These are phyloP conservation scores for Testicularia cyperi DNA, from an alignment of 1,284 basidiomycete genomes.

Conservation along the genomic window DNA sequence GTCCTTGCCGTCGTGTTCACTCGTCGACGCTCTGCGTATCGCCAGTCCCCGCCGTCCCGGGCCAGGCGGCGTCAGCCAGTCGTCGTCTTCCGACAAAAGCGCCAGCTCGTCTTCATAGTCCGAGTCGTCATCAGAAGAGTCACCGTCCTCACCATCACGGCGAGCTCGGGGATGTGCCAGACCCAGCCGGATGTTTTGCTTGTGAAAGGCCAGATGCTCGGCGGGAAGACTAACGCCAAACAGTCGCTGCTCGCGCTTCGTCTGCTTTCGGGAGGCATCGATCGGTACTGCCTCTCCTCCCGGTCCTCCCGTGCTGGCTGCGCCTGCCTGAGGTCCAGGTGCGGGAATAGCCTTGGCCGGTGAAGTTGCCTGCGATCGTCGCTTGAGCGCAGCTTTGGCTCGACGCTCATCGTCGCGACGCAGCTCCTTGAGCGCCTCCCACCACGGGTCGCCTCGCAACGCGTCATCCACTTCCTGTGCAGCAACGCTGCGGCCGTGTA, in stretches of 20 bases:
- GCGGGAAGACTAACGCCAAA: slow-evolving; percentile 52
- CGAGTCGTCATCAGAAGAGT: slow-evolving; percentile 38
- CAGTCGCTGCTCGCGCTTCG: slow-evolving; percentile 42
- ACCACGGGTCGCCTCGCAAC: slow-evolving; percentile 56
- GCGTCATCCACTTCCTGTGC: slow-evolving; percentile 36
- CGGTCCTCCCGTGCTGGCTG: too few relatives aligned
- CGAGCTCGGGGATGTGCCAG: slow-evolving; percentile 54
- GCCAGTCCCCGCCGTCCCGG: slow-evolving; percentile 21
- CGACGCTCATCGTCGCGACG: slow-evolving; percentile 48
- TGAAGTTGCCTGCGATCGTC: slow-evolving; percentile 29
- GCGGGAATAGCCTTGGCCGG: slow-evolving; percentile 26
- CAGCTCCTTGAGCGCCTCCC: slow-evolving; percentile 52
- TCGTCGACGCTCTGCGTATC: slow-evolving; percentile 29
- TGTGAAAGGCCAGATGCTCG: slow-evolving; percentile 56
- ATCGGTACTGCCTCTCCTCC: not conserved
- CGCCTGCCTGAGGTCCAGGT: not conserved
- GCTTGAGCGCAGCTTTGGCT: slow-evolving; percentile 35
- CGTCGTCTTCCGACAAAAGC: slow-evolving; percentile 48
- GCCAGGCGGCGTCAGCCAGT: slow-evolving; percentile 32
- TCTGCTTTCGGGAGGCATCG: slow-evolving; percentile 26
- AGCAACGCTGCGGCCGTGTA: slow-evolving; percentile 42
- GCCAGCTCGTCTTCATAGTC: slow-evolving; percentile 50
- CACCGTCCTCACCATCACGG: slow-evolving; percentile 38
- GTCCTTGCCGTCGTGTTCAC: slow-evolving; percentile 10
- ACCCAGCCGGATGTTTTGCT: slow-evolving; percentile 57